Percentiles rank a stretch among this genome's conserved stretches.
Evolutionary conservation across 169 alveolate genomes (phyloP).

Genomic region (Condylostoma magnum): DNA sequence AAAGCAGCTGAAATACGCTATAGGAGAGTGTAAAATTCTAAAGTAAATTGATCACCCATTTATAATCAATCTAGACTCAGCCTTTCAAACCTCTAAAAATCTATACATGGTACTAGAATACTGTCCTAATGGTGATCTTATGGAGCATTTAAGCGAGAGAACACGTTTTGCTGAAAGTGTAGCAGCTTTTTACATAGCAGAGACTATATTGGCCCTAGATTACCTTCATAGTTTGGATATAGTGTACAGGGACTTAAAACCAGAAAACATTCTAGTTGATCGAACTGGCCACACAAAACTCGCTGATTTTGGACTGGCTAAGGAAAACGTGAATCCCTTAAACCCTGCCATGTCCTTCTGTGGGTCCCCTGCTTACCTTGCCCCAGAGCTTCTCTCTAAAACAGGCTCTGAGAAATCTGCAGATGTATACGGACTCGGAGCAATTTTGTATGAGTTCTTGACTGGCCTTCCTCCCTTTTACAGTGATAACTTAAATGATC

Average conservation of each 20-base stretch:
- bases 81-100: slow-evolving; percentile 46
- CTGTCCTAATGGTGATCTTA: slow-evolving; percentile 54
- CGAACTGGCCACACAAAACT: slow-evolving; percentile 50
- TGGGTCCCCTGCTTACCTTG: slow-evolving; percentile 86
- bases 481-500: slow-evolving; percentile 42
- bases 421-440: slow-evolving; percentile 66
- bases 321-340: slow-evolving; percentile 54
- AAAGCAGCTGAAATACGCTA: slow-evolving; percentile 42
- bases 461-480: slow-evolving; percentile 67
- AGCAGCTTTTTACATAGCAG: slow-evolving; percentile 28
- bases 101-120: slow-evolving; percentile 55
- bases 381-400: slow-evolving; percentile 78
- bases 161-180: slow-evolving; percentile 13
- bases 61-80: slow-evolving; percentile 46
- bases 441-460: slow-evolving; percentile 54
- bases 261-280: slow-evolving; percentile 60
- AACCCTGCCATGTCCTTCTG: slow-evolving; percentile 75
- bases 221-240: slow-evolving; percentile 16
- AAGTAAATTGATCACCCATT: slow-evolving; percentile 44
- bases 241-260: slow-evolving; percentile 39
- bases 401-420: slow-evolving; percentile 36
- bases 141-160: slow-evolving; percentile 18
- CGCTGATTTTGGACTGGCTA: slow-evolving; percentile 62
- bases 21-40: slow-evolving; percentile 42
- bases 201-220: slow-evolving; percentile 21